These are phyloP conservation scores for Pittosporum tobira DNA, from an alignment of 129 eudicot genomes.

Conservation along the genomic window DNA sequence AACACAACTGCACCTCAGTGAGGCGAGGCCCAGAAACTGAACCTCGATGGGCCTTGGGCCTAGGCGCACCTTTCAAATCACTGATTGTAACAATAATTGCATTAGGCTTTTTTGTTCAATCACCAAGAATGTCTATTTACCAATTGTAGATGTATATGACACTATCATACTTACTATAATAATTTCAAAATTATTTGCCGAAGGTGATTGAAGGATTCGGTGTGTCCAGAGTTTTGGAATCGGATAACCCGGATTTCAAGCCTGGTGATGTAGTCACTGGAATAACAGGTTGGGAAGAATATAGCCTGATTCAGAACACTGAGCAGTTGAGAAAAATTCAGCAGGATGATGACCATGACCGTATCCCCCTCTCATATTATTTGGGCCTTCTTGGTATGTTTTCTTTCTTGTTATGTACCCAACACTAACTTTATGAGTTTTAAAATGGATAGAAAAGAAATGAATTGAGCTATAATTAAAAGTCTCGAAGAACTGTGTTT, in stretches of 20 bases:
- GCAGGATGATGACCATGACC: constrained; percentile 31
- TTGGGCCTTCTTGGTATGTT: constrained; percentile 82
- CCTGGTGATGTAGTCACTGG: constrained; percentile 65
- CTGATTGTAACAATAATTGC: too few relatives aligned
- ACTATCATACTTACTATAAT: neutral
- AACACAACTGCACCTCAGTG: too few relatives aligned
- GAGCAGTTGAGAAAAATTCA: constrained; percentile 47
- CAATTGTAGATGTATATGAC: too few relatives aligned
- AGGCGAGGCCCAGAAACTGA: too few relatives aligned
- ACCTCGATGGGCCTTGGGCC: too few relatives aligned
- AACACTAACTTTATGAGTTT: neutral
- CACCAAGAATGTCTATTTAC: too few relatives aligned
- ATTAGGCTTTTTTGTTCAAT: too few relatives aligned
- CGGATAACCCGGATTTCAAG: constrained; percentile 62
- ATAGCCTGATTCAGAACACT: constrained; percentile 45
- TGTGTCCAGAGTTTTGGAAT: constrained; percentile 67
- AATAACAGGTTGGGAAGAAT: constrained; percentile 82
- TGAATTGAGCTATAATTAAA: too few relatives aligned
- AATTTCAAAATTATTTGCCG: neutral
- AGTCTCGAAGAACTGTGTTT: too few relatives aligned
- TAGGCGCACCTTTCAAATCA: too few relatives aligned
- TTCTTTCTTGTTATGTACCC: neutral
- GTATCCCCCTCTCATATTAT: constrained; percentile 65
- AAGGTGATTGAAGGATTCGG: constrained; percentile 81
- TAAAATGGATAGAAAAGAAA: too few relatives aligned